Evolutionary conservation across 2,329 filamentous ascomycete species (phyloP), one percentile per base, ranked within the genome.

Genomic region (Pestalotiopsis sp.): DNA sequence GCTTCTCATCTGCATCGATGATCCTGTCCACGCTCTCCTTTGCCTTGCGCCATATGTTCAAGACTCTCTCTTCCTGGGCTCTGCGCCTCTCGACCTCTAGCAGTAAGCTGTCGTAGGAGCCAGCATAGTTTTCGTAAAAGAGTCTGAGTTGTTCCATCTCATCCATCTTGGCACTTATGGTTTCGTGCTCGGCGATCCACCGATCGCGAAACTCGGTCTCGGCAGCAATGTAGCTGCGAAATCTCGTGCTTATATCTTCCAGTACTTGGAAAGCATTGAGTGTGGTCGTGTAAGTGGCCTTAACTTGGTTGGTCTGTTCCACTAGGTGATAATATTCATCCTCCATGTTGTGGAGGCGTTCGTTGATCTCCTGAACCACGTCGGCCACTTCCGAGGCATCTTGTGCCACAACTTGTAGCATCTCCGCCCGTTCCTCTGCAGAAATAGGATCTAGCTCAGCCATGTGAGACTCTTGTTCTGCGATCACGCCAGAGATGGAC

Each of bases 61-160:
- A 87, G 66, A 97, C 91, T 71, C 92, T 90, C 39, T 91, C 89
- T 75, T 96, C 92, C 45, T 93, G 89, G 14, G 87, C 84, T 69
- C 89, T 89, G 11, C 96, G 87, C 27, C 96, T 86, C 66, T 92
- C 91, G 5, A 94, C 91, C 79, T 99, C 96, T 1, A 97, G 86
- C 27, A 98, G 87, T 13, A 99, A 84, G 23, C 91, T 90, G 73
- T 94, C 92, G 76, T 99, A 98, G 0, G 94, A 94, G 66, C 90
- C 87, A 23, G 93, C 86, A 75, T 98, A 99, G 20, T 92, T 91
- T 70, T 95, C 92, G 79, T 98, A 98, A 74, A 98, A 94, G n/a
- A 89, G 84, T 12, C 90, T 87, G 74, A 98, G 88, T 25, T 89
- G 89, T 65, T 92, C 90, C 80, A 98, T 91, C 75, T 97, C 94